Evolutionary conservation across 2,329 filamentous ascomycete species (phyloP).

Genomic region (Colletotrichum acutatum): DNA sequence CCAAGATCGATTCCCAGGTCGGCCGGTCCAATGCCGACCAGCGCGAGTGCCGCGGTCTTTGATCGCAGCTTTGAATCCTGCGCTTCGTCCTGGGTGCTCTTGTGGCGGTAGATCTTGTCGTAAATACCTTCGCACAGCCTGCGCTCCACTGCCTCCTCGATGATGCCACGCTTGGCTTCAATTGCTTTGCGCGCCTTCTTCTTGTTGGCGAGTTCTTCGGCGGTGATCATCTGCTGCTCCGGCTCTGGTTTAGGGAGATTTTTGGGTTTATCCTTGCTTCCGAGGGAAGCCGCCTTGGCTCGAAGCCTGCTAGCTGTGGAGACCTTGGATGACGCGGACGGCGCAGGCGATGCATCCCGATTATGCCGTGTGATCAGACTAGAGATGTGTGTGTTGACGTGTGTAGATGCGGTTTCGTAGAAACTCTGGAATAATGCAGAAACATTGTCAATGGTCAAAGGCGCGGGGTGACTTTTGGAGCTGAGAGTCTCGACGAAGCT

Average conservation of each 20-base stretch:
- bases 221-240: conserved; percentile 89
- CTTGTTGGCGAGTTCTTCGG: conserved; percentile 82
- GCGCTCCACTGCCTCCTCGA: conserved; percentile 94
- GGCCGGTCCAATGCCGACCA: conserved; percentile 90
- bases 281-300: conserved; percentile 65
- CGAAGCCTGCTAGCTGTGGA: conserved; percentile 68
- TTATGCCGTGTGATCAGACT: conserved; percentile 80
- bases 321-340: conserved; percentile 64
- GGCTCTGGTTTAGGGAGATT: conserved; percentile 53
- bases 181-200: conserved; percentile 82
- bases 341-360: conserved; percentile 70
- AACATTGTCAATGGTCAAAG: conserved; percentile 84
- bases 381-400: conserved; percentile 89
- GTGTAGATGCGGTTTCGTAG: conserved; percentile 81
- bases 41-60: conserved; percentile 86
- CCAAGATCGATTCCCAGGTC: conserved; percentile 85
- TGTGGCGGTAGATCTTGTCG: conserved; percentile 88
- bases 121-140: conserved; percentile 88
- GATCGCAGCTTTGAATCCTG: conserved; percentile 94
- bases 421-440: conserved; percentile 95
- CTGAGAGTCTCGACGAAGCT: conserved; percentile 93
- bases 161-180: conserved; percentile 78
- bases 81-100: conserved; percentile 92
- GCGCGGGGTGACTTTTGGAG: conserved; percentile 86
- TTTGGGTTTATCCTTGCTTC: conserved; percentile 63